Conservation (phyloP, 2,329 filamentous ascomycete genomes). For the Claviceps monticola region DNA sequence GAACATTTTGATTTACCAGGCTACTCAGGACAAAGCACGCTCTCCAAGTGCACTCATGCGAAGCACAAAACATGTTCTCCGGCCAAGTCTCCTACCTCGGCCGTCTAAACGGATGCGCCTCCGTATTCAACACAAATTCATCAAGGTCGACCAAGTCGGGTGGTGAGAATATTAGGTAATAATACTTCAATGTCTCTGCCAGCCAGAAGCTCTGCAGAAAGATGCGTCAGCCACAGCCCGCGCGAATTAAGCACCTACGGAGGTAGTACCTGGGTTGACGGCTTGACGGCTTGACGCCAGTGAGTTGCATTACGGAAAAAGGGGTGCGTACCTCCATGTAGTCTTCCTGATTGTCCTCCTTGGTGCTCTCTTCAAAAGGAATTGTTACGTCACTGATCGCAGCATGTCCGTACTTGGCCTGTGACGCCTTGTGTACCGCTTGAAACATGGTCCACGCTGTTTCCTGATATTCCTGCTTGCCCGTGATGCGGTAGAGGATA, state of each 20-base stretch:
- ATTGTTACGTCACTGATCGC: constrained; percentile 46
- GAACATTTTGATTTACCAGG: no score
- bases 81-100: background rate
- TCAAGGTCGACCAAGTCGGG: constrained; percentile 43
- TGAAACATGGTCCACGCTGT: constrained; percentile 63
- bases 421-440: constrained; percentile 43
- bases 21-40: background rate
- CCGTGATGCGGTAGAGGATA: constrained; percentile 59
- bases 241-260: no score
- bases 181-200: constrained; percentile 73
- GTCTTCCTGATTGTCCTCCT: constrained; percentile 35
- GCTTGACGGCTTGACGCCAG: no score
- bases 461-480: constrained; percentile 47
- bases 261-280: background rate
- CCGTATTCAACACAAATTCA: constrained; percentile 53
- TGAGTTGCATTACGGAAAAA: background rate
- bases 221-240: background rate
- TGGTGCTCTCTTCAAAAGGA: constrained; percentile 10
- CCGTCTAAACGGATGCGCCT: constrained; percentile 41
- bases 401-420: constrained; percentile 44
- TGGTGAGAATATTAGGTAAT: constrained; percentile 53
- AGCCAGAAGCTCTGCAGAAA: constrained; percentile 3
- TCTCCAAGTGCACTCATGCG: background rate
- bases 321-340: constrained; percentile 42
- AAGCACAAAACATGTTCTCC: background rate